Evolutionary conservation across 169 alveolate genomes (phyloP), one percentile per base, ranked within the genome.

Genomic region (Plasmodium ovale): DNA sequence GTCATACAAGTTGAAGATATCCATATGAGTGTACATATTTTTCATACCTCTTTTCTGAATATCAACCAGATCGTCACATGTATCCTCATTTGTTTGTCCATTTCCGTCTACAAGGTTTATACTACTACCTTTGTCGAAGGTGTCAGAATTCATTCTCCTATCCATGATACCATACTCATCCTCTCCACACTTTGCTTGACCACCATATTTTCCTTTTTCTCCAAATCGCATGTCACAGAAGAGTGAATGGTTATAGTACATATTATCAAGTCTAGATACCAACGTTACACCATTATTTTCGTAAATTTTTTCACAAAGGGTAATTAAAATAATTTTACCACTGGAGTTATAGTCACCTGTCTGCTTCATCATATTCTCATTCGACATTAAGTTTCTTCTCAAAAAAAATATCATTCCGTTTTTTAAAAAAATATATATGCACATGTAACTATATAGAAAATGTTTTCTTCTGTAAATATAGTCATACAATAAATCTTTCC

Each of bases 391-490:
- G 25, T 77, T 77, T 16, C 77, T 77, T 29, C 88, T 27, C 3
- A 77, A 10, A n/a, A 77, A 31, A 19, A 42, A 77, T 29, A 77
- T 62, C 73, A 44, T 62, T 12, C 88, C 88, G 62, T 77, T 77
- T 39, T 77, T 77, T 4, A 77, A 54, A 25, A 27, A 77, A 16
- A 77, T 53, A 77, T 47, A 62, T 25, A 77, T 62, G 19, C 77
- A 77, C 88, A 77, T 62, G 37, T 77, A 77, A 27, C 88, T 77
- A 54, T 77, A 77, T 23, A 44, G 53, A 37, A 77, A 77, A 21
- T 23, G 5, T 10, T 35, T 49, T 67, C 47, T 60, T 14, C 77
- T 59, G 39, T 77, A 77, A n/a, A 77, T 60, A 19, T 1, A 59
- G 62, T 77, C 88, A 27, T 77, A 77, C 6, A 77, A 7, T 9